Percentiles rank a stretch among this genome's conserved stretches.
Evolutionary conservation across 495 filamentous ascomycete species (phyloP).

Genomic region (Tuber brumale): DNA sequence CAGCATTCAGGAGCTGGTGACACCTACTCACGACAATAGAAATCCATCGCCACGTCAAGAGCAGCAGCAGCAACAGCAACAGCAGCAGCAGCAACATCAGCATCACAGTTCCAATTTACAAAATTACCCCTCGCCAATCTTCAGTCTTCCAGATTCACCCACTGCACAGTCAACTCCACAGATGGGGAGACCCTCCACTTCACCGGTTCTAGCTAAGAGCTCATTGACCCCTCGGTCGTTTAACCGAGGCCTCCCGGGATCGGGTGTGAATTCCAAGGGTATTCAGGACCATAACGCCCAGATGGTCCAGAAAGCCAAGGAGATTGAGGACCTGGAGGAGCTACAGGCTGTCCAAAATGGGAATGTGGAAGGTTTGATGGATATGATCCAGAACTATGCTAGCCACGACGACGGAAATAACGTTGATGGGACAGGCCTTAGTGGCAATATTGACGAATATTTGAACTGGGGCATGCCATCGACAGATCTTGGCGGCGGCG

Average conservation of each 20-base stretch:
- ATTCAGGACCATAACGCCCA: conserved; percentile 37
- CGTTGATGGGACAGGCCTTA: conserved; percentile 8
- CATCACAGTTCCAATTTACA: conserved; percentile 5
- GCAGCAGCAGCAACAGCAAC: conserved; percentile 16
- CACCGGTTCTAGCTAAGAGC: conserved; percentile 20
- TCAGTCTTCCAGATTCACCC: conserved; percentile 34
- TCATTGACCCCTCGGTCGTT: conserved; percentile 33
- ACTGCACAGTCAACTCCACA: conserved; percentile 16
- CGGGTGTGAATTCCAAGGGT: conserved; percentile 27
- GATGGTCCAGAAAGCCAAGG: conserved; percentile 32
- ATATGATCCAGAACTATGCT: conserved; percentile 37
- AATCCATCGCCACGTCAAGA: conserved; percentile 17
- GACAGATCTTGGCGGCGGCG: conserved; percentile 22
- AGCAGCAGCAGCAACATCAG: conserved; percentile 29
- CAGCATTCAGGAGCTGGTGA: conserved; percentile 33
- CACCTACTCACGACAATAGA: conserved; percentile 1
- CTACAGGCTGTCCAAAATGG: conserved; percentile 35
- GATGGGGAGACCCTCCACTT: conserved; percentile 12
- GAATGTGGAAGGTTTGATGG: conserved; percentile 40
- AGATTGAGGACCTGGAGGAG: conserved; percentile 38
- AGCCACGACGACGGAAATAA: conserved; percentile 10
- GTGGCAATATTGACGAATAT: conserved; percentile 30
- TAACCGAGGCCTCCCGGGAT: conserved; percentile 15
- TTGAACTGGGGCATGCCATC: conserved; percentile 33
- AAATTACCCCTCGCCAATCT: conserved; percentile 20